Conservation (phyloP, 345 rosid species). For the Cochlearia excelsa region DNA sequence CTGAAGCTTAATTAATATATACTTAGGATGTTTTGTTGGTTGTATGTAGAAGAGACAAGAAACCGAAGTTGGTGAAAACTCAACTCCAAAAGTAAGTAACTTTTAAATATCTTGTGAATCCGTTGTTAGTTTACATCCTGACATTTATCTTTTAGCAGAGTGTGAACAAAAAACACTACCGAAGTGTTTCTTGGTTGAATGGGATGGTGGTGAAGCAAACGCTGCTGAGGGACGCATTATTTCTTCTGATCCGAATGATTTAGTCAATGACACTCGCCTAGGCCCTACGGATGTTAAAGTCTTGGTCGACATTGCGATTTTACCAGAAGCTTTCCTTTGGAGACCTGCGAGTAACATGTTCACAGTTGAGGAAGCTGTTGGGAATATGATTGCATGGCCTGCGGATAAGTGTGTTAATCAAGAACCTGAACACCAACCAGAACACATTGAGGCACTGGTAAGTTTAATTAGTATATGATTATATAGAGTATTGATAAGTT, state of each 20-base stretch:
- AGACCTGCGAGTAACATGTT: neutral
- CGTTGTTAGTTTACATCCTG: too few relatives aligned
- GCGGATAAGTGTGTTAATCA: neutral
- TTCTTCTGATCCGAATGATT: neutral
- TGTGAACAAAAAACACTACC: neutral
- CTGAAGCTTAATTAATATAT: too few relatives aligned
- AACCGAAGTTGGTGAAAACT: too few relatives aligned
- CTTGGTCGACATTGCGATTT: neutral
- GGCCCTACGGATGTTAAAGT: neutral
- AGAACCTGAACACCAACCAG: too few relatives aligned
- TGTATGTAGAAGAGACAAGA: too few relatives aligned
- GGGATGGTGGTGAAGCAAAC: neutral
- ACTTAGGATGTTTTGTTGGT: too few relatives aligned
- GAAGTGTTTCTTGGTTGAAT: neutral
- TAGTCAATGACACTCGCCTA: neutral
- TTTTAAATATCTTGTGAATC: too few relatives aligned
- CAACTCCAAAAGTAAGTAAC: too few relatives aligned
- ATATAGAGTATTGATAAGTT: too few relatives aligned
- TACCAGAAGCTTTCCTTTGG: neutral
- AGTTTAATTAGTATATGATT: too few relatives aligned
- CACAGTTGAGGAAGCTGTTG: neutral
- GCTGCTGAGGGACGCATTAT: neutral
- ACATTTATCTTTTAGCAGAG: too few relatives aligned
- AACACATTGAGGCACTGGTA: too few relatives aligned
- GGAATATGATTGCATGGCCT: neutral